Base-by-base conservation (phyloP, 768 basidiomycete species). In the Austroboletus eburneus region DNA sequence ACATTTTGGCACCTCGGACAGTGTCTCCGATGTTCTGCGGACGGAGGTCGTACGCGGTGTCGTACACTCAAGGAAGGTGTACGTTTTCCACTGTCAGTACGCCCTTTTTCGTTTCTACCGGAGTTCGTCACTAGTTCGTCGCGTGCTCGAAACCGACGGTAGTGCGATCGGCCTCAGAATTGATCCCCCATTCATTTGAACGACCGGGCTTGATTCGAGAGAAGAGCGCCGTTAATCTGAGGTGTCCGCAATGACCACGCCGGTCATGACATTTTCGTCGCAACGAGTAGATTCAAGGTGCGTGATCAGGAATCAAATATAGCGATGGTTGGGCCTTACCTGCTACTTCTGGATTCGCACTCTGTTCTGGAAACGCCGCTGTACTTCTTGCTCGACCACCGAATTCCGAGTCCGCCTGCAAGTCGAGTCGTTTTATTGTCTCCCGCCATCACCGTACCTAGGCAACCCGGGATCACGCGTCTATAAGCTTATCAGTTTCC, bases 331-430 rank as follows among this genome's bases (percentile, higher is more conserved):
- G 56, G 48, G 27, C 52, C 56, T 44, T 56, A 44, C 61, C 35
- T 52, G 56, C 56, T 55, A 45, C 58, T 58, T 58, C 53, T 46
- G 53, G 62, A 56, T 61, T 58, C 56, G 50, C 62, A 61, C 43
- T 51, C 58, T 50, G 20, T 48, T 45, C 44, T 56, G 61, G 62
- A 47, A 58, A 58, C 51, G 43, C 60, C 60, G 58, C 42, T 41
- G 24, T 27, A 38, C 49, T 57, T 59, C 48, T 41, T 22, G 48
- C 30, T 39, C 54, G n/a, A 29, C 43, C 48, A 29, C 27, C n/a
- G n/a, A n/a, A n/a, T n/a, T 33, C 45, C 48, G 23, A 37, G 42
- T 51, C 9, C 22, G n/a, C n/a, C n/a, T n/a, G n/a, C n/a, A n/a
- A 8, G 46, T 43, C 21, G 22, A n/a, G 39, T n/a, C 10, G 27